Base-by-base conservation (phyloP, 2,329 filamentous ascomycete species). In the Colletotrichum lini region DNA sequence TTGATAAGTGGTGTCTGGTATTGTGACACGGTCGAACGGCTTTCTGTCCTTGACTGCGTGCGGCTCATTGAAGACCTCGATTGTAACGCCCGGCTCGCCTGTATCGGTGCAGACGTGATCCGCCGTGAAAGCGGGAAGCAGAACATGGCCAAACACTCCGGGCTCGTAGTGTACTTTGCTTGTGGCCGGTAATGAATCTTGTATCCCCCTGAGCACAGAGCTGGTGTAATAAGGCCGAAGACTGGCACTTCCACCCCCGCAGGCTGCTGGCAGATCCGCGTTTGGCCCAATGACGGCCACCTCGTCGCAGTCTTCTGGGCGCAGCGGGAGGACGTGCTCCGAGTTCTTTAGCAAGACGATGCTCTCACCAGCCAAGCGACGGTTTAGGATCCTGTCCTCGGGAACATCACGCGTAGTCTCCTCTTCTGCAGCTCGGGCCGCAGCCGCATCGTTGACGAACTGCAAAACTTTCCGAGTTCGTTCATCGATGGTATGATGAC, bases 341-440 rank as follows among this genome's bases (percentile, higher is more conserved):
- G 93, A 87, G 73, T 95, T 95, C 81, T 94, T 94, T 57, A 95
- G 82, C 18, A 95, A 83, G 1, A 94, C 92, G 9, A 94, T 90
- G 4, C 90, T 90, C 77, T 94, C 91, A 5, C 89, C 88, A 16
- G 91, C 92, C 26, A 93, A 85, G 62, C 87, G 85, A 13, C 93
- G 86, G 18, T 94, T 87, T 52, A 94, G 83, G 12, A 85, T 86
- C 3, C 90, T 87, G 50, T 90, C 90, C 77, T 92, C 87, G 0
- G 87, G 84, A 0, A 88, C 92, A 76, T 94, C 84, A 4, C 85
- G 82, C 0, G 82, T 84, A 53, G 79, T 82, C 77, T 91, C 89
- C 0, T 85, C 82, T 75, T 90, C 87, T 4, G 84, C 82, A 16
- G 92, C 84, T 0, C 86, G 86, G 5, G 87, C 82, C 2, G 84